A percentile compares a stretch with the other conserved stretches of the same genome.
phyloP scores from a whole-genome alignment of 2,329 filamentous ascomycete species.

The Trichoderma polysporum region DNA sequence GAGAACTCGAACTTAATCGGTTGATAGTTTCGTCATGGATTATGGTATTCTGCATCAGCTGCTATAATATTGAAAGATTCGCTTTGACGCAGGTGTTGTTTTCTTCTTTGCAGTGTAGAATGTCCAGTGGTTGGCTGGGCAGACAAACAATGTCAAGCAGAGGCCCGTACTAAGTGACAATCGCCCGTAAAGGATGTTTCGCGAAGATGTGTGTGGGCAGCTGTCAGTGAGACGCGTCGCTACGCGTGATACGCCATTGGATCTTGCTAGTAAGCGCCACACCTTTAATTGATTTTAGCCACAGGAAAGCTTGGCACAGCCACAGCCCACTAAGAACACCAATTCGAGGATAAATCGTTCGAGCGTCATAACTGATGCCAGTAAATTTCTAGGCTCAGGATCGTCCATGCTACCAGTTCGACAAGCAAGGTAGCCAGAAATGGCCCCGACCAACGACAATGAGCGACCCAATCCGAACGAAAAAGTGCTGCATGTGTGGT shows the following conservation, averaged over 20 bases:
- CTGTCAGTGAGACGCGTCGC: constrained; percentile 34
- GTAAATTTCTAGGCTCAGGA: not conserved
- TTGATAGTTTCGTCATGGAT: constrained; percentile 25
- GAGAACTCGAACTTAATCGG: constrained; percentile 23
- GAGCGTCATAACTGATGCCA: constrained; percentile 3
- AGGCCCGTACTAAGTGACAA: not conserved
- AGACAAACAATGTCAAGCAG: not conserved
- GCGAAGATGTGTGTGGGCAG: constrained; percentile 11
- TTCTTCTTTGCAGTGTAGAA: not conserved
- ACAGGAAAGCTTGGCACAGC: constrained; percentile 17
- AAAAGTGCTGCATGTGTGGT: constrained; percentile 40
- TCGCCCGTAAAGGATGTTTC: constrained; percentile 2
- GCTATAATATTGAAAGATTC: not conserved
- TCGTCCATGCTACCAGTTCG: constrained; percentile 17
- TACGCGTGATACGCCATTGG: constrained; percentile 35
- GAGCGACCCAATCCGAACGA: constrained; percentile 28
- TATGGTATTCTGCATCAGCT: not conserved
- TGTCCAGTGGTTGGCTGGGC: not conserved
- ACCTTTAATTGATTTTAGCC: constrained; percentile 36
- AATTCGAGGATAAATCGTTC: constrained; percentile 12
- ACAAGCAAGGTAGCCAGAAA: constrained; percentile 35
- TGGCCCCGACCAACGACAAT: constrained; percentile 35
- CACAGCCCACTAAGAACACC: constrained; percentile 6
- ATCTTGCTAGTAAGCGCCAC: constrained; percentile 26
- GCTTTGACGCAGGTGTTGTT: not conserved